Evolutionary conservation across 148 eudicot genomes (phyloP), one percentile per base, ranked within the genome.

Genomic region (Nyssa sinensis): DNA sequence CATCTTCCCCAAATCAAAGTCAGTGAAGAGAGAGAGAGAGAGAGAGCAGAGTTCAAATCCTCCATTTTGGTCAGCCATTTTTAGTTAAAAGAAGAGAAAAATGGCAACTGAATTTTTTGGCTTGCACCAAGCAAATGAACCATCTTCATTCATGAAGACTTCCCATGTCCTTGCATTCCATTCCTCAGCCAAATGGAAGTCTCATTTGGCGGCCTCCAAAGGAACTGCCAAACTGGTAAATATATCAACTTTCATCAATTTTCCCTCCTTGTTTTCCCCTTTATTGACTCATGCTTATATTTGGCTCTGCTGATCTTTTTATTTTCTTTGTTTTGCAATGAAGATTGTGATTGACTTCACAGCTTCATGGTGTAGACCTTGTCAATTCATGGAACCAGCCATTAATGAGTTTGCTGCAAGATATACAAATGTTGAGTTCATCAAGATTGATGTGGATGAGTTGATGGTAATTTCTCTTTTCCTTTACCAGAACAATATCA

Each of bases 401-500:
- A 30, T 89, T 72, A 68, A 83, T 24, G 90, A 86, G 14, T 78
- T 89, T 55, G 90, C 97, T 28, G 78, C 64, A 32, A 85, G 81
- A 60, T 89, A 79, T 71, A 67, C 81, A 25, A 85, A 84, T 55
- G 86, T 85, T 5, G 85, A 89, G 33, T 87, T 91, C 79, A 75
- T 91, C 77, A 89, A 81, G 84, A 89, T 91, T 27, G 90, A 91
- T 34, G 91, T 87, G 1, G 93, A 91, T 78, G 91, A 89, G 80
- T 70, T 87, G n/a, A 49, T 77, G 79, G 97, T 89, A 90, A 9
- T 59, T 3, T 85, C 16, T 27, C 71, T 41, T 62, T 34, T 61
- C 31, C 23, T 16, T 71, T 69, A 7, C 29, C 5, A 24, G 62
- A n/a, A 24, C 12, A 49, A 14, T 21, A 0, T 21, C 0, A 4